Evolutionary conservation across 495 filamentous ascomycete species (phyloP), one percentile per base, ranked within the genome.

Genomic region (Hyaloscypha bicolor): DNA sequence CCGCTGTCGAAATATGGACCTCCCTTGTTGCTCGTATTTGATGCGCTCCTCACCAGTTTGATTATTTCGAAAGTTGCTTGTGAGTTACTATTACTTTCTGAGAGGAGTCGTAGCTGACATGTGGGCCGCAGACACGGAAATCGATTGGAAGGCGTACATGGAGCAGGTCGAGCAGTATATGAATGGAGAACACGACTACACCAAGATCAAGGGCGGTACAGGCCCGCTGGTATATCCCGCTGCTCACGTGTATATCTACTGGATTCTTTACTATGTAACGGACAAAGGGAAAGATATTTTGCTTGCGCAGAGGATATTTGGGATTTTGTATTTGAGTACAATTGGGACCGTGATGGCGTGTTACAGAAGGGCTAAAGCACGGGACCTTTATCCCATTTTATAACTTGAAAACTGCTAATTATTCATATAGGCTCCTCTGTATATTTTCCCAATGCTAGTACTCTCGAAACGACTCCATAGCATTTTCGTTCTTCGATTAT

Each of bases 131-230:
- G 95, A 99, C 76, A 99, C 95, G 53, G 95, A 99, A 76, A 99
- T 99, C 73, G 95, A 99, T 78, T 99, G 95, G 95, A 84, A 82
- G 61, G 93, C 94, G 2, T 99, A 99, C 77, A 98, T 98, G 94
- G 84, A 97, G 71, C 95, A 99, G 71, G 80, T 97, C 61, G 77
- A 85, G 31, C 90, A 93, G 39, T 95, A 90, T 72, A 74, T 92
- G 32, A 80, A 84, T 8, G 95, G 95, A 56, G 94, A 97, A 81
- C 87, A 90, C 74, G 90, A 98, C 76, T 99, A 99, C 75, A 85
- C 87, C 39, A 79, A 85, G 12, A 93, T 99, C 76, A 86, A 90
- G 76, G 95, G 95, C 65, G 90, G 88, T 57, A 99, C 95, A 0
- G 95, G 95, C 6, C 94, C 94, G 14, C 83, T 97, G 62, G 94